These are phyloP conservation scores for Fusarium haematococcum DNA, from an alignment of 2,329 filamentous ascomycete species.

Conservation along the genomic window DNA sequence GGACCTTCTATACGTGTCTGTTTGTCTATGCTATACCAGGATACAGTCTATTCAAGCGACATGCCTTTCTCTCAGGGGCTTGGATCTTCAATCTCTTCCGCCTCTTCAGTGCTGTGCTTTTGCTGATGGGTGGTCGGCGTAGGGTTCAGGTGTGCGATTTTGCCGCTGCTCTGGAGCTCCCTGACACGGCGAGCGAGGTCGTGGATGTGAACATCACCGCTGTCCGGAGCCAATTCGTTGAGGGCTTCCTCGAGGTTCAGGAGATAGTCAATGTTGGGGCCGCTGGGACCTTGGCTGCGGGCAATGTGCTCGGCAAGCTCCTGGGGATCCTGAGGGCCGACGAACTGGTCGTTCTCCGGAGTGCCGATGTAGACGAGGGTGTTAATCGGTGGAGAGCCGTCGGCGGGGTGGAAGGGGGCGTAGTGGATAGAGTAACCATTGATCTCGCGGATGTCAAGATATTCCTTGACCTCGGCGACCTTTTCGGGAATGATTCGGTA, in stretches of 20 bases:
- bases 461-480: slow-evolving; percentile 85
- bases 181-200: slow-evolving; percentile 82
- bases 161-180: slow-evolving; percentile 58
- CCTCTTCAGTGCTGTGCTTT: slow-evolving; percentile 43
- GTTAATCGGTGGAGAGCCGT: slow-evolving; percentile 55
- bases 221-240: slow-evolving; percentile 77
- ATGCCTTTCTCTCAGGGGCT: not conserved
- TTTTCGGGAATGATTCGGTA: slow-evolving; percentile 82
- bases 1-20: not conserved
- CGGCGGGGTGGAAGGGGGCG: slow-evolving; percentile 77
- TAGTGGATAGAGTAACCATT: slow-evolving; percentile 97
- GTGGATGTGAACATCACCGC: slow-evolving; percentile 84
- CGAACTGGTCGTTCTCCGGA: slow-evolving; percentile 91
- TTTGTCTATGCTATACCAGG: slow-evolving; percentile 1
- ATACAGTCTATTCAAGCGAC: not conserved
- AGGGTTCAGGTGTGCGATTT: slow-evolving; percentile 20
- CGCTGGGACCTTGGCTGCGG: slow-evolving; percentile 82
- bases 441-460: slow-evolving; percentile 96
- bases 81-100: slow-evolving; percentile 46
- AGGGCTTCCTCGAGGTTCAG: slow-evolving; percentile 83
- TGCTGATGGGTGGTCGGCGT: slow-evolving; percentile 31
- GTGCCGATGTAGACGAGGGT: slow-evolving; percentile 93
- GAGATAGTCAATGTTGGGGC: slow-evolving; percentile 90
- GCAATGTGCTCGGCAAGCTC: slow-evolving; percentile 84
- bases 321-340: slow-evolving; percentile 84